These are phyloP conservation scores for Phycomyces blakesleeanus DNA, from an alignment of 192 early-diverging fungal species.

Conservation along the genomic window DNA sequence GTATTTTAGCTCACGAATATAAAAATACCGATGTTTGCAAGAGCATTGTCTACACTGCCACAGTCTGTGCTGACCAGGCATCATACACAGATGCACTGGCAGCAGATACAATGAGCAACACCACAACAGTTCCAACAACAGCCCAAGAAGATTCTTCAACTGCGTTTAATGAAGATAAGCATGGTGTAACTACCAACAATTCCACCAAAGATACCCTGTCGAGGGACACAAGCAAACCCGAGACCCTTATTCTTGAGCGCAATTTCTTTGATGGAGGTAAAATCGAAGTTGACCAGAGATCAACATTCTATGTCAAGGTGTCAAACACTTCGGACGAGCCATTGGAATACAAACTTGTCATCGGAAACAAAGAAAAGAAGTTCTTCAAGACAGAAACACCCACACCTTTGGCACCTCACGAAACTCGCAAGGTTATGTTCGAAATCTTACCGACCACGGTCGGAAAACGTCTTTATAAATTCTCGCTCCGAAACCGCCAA, in stretches of 20 bases:
- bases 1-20: conserved; percentile 72
- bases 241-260: conserved; percentile 40
- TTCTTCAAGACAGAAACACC: conserved; percentile 33
- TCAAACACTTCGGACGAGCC: conserved; percentile 34
- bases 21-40: conserved; percentile 81
- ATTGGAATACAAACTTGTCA: conserved; percentile 36
- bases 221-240: neutral
- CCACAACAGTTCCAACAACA: neutral
- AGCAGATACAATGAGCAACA: neutral
- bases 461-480: conserved; percentile 52
- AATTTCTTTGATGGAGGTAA: conserved; percentile 47
- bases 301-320: conserved; percentile 52
- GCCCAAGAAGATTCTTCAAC: neutral
- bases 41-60: conserved; percentile 57
- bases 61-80: conserved; percentile 44
- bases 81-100: conserved; percentile 24
- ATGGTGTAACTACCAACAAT: neutral
- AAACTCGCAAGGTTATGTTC: conserved; percentile 57
- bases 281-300: conserved; percentile 43
- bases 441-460: conserved; percentile 40
- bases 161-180: neutral
- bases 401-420: conserved; percentile 40
- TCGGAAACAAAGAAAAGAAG: conserved; percentile 14
- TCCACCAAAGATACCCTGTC: neutral
- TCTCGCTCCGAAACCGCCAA: conserved; percentile 40